These are phyloP conservation scores for Corrigiola litoralis DNA, from an alignment of 179 eudicot genomes.

Conservation along the genomic window DNA sequence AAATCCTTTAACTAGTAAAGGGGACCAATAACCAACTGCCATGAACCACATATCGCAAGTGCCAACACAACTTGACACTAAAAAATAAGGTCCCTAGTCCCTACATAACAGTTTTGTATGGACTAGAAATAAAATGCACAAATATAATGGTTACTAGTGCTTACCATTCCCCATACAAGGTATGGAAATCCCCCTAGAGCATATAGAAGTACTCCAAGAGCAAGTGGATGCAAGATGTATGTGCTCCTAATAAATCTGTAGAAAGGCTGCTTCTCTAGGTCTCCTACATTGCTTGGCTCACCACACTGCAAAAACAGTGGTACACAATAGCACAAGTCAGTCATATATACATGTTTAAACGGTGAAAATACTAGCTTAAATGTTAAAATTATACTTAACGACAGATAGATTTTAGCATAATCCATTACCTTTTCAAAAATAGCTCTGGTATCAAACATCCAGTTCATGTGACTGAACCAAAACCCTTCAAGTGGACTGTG, in stretches of 20 bases:
- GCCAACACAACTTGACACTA: too few species aligned
- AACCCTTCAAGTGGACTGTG: constrained; percentile 85
- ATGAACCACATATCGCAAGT: too few species aligned
- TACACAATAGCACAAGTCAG: too few species aligned
- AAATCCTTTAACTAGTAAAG: too few species aligned
- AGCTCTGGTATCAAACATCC: constrained; percentile 54
- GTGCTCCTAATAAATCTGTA: constrained; percentile 58
- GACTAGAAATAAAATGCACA: neutral
- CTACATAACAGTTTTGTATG: too few species aligned
- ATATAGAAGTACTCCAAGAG: constrained; percentile 50
- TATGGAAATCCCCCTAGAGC: constrained; percentile 70
- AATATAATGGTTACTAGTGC: neutral
- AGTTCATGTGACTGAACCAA: constrained; percentile 80
- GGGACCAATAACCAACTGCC: too few species aligned
- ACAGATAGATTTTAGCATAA: neutral
- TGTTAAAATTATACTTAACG: too few species aligned
- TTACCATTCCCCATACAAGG: constrained; percentile 87
- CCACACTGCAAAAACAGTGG: constrained; percentile 47
- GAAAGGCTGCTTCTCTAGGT: constrained; percentile 69
- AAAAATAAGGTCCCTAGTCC: too few species aligned
- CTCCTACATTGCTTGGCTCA: constrained; percentile 60
- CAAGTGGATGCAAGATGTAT: constrained; percentile 56
- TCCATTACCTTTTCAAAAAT: constrained; percentile 44
- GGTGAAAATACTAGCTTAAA: too few species aligned
- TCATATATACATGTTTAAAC: too few species aligned